These are phyloP conservation scores for Takashimella tepidaria DNA, from an alignment of 1,284 basidiomycete species.

Conservation along the genomic window DNA sequence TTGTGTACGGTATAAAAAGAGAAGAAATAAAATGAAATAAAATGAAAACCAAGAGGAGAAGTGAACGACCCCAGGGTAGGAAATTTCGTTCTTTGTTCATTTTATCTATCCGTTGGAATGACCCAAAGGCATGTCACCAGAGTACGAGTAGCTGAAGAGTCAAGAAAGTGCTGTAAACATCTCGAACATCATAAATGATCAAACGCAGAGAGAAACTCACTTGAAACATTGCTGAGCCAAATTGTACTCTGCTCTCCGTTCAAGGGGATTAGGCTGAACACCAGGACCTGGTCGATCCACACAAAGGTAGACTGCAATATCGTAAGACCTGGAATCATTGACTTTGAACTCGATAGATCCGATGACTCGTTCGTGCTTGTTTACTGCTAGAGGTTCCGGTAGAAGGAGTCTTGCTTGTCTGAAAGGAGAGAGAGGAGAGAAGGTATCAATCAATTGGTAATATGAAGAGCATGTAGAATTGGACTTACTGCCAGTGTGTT, in stretches of 20 bases:
- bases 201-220: slow-evolving; percentile 19
- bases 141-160: slow-evolving; percentile 21
- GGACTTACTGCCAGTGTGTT: slow-evolving; percentile 46
- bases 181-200: background rate
- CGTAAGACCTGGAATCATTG: slow-evolving; percentile 45
- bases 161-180: no score
- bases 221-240: slow-evolving; percentile 47
- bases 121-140: slow-evolving; percentile 9
- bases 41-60: background rate
- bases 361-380: slow-evolving; percentile 40
- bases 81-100: no score
- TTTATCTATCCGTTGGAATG: background rate
- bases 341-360: slow-evolving; percentile 37
- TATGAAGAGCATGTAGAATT: background rate
- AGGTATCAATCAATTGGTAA: no score
- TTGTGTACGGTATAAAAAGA: background rate
- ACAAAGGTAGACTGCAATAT: slow-evolving; percentile 37
- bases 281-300: slow-evolving; percentile 33
- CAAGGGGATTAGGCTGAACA: slow-evolving; percentile 28
- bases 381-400: slow-evolving; percentile 48
- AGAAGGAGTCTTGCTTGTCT: slow-evolving; percentile 42
- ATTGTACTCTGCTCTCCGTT: slow-evolving; percentile 34
- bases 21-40: background rate
- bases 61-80: background rate
- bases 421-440: background rate